phyloP scores from a whole-genome alignment of 164 flowering plant species.

The Warburgia ugandensis region DNA sequence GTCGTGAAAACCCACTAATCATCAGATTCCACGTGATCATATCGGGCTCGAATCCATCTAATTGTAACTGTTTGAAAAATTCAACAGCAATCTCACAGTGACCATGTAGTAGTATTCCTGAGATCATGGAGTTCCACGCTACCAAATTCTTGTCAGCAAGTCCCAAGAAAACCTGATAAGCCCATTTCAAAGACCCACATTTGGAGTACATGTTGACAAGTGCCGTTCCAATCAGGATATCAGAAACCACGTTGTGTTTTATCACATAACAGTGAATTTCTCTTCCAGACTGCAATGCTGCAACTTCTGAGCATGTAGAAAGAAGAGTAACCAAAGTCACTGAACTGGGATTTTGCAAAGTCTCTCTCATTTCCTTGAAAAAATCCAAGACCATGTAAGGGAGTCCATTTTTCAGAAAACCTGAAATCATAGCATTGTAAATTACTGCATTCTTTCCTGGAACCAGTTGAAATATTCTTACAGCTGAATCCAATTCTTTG shows the following conservation, averaged over 20 bases:
- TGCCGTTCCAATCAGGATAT: slow-evolving; percentile 53
- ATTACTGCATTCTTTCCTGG: slow-evolving; percentile 43
- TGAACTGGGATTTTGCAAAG: slow-evolving; percentile 30
- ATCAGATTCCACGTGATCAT: slow-evolving; percentile 68
- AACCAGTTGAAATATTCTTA: slow-evolving; percentile 36
- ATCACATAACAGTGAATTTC: slow-evolving; percentile 45
- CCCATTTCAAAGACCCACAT: slow-evolving; percentile 46
- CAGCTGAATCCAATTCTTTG: slow-evolving; percentile 30
- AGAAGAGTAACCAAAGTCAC: slow-evolving; percentile 55
- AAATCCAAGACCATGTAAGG: slow-evolving; percentile 24
- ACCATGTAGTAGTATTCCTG: slow-evolving; percentile 52
- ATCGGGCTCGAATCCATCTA: slow-evolving; percentile 53
- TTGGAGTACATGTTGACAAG: slow-evolving; percentile 68
- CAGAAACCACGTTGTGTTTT: slow-evolving; percentile 26
- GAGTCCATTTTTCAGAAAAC: slow-evolving; percentile 41
- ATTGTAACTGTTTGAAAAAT: slow-evolving; percentile 41
- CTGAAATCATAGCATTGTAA: slow-evolving; percentile 58
- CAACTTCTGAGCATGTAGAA: slow-evolving; percentile 47
- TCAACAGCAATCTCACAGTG: slow-evolving; percentile 41
- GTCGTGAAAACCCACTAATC: slow-evolving; percentile 53
- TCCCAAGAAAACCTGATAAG: slow-evolving; percentile 36
- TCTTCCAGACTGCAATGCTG: slow-evolving; percentile 35
- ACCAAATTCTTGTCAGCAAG: slow-evolving; percentile 38
- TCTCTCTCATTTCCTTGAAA: slow-evolving; percentile 40
- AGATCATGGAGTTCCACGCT: slow-evolving; percentile 72